phyloP scores from a whole-genome alignment of 2,329 filamentous ascomycete species.

The Fusarium acutatum region DNA sequence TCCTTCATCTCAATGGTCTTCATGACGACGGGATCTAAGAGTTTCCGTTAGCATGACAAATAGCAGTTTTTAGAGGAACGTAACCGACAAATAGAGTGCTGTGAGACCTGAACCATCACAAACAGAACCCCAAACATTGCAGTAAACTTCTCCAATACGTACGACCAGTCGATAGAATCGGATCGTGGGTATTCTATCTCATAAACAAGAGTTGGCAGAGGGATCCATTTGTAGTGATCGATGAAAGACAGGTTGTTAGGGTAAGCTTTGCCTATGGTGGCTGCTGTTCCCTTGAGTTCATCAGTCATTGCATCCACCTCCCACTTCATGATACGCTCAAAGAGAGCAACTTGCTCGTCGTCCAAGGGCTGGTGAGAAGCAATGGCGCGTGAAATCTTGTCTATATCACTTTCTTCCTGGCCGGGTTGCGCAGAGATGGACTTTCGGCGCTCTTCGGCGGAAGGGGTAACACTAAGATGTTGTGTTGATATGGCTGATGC shows the following conservation, averaged over 20 bases:
- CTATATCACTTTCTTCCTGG: conserved; percentile 62
- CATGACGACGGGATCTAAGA: conserved; percentile 72
- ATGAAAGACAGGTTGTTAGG: conserved; percentile 72
- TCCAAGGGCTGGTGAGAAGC: conserved; percentile 68
- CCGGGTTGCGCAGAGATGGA: conserved; percentile 47
- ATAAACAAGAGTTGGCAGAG: conserved; percentile 80
- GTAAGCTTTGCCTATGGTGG: conserved; percentile 61
- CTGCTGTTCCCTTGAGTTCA: conserved; percentile 71
- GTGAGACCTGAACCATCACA: conserved; percentile 81
- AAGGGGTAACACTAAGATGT: conserved; percentile 54
- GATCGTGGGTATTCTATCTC: conserved; percentile 79
- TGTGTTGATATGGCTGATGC: conserved; percentile 55
- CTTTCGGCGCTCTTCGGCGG: conserved; percentile 54
- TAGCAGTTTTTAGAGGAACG: background rate
- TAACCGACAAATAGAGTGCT: conserved; percentile 71
- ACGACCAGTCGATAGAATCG: conserved; percentile 75
- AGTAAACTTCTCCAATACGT: conserved; percentile 75
- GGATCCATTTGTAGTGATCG: conserved; percentile 77
- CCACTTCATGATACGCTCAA: conserved; percentile 71
- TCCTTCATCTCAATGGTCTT: conserved; percentile 74
- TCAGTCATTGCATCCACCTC: conserved; percentile 72
- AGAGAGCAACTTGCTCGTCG: conserved; percentile 68
- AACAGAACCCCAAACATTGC: conserved; percentile 78
- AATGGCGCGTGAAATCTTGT: conserved; percentile 68
- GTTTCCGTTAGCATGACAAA: background rate